phyloP scores from a whole-genome alignment of 768 basidiomycete genomes.

The Boletus speciosus region DNA sequence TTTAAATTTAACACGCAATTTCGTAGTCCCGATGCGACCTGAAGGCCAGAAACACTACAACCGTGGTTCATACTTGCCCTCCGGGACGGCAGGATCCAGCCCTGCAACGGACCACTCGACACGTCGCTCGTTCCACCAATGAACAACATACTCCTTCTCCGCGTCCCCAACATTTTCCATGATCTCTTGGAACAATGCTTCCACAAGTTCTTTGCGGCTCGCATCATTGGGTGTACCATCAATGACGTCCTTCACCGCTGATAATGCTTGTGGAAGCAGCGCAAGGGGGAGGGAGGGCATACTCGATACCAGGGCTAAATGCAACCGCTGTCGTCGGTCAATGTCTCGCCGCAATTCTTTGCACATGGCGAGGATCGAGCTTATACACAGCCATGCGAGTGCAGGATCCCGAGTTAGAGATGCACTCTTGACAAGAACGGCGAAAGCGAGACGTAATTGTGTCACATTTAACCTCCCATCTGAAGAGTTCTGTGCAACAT shows the following conservation, averaged over 20 bases:
- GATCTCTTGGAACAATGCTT: constrained; percentile 62
- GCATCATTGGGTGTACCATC: constrained; percentile 27
- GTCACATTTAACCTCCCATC: constrained; percentile 56
- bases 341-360: constrained; percentile 19
- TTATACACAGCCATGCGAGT: constrained; percentile 70
- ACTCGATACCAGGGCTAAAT: constrained; percentile 60
- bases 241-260: constrained; percentile 40
- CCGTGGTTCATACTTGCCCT: constrained; percentile 1
- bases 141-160: constrained; percentile 63
- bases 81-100: not conserved
- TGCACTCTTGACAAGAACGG: constrained; percentile 66
- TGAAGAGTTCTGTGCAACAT: constrained; percentile 51
- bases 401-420: constrained; percentile 38
- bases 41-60: constrained; percentile 2
- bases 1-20: no score
- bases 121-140: constrained; percentile 66
- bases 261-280: constrained; percentile 54
- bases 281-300: constrained; percentile 58
- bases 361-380: constrained; percentile 50
- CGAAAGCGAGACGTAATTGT: constrained; percentile 72
- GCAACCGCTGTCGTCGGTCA: constrained; percentile 50
- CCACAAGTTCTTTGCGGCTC: constrained; percentile 44
- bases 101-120: constrained; percentile 19
- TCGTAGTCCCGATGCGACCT: no score
- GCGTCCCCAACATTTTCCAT: constrained; percentile 61